Percentiles rank a stretch among this genome's conserved stretches.
phyloP scores from a whole-genome alignment of 768 basidiomycete species.

The Suillus fuscotomentosus region DNA sequence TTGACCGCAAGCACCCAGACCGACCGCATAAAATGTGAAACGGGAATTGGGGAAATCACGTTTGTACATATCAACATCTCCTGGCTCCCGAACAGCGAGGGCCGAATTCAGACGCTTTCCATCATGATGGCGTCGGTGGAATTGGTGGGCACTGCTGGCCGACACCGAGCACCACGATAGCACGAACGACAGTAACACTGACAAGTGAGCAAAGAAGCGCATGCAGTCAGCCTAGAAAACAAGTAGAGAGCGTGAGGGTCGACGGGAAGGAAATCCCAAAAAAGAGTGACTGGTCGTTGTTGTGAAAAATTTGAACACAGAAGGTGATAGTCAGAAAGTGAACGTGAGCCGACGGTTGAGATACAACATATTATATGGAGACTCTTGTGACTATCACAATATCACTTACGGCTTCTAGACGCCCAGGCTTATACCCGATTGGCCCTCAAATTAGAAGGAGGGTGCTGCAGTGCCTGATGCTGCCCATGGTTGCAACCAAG shows the following conservation, averaged over 20 bases:
- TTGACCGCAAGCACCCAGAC: slow-evolving; percentile 44
- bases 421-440: background rate
- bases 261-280: background rate
- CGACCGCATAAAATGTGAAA: slow-evolving; percentile 40
- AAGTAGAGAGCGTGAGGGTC: slow-evolving; percentile 7
- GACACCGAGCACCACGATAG: slow-evolving; percentile 18
- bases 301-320: slow-evolving; percentile 7
- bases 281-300: slow-evolving; percentile 23
- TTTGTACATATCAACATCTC: slow-evolving; percentile 20
- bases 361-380: background rate
- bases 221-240: slow-evolving; percentile 14
- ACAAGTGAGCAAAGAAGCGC: slow-evolving; percentile 22
- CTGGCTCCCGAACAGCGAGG: slow-evolving; percentile 24
- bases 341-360: background rate
- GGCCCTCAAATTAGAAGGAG: background rate
- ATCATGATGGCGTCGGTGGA: slow-evolving; percentile 24
- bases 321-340: slow-evolving; percentile 9
- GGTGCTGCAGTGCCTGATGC: too few relatives aligned
- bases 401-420: background rate
- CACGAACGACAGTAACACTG: slow-evolving; percentile 17
- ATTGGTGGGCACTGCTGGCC: slow-evolving; percentile 20
- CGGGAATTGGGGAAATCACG: slow-evolving; percentile 20
- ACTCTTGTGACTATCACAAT: background rate
- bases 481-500: background rate
- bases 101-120: slow-evolving; percentile 17